Base-by-base conservation (phyloP, 2,329 filamentous ascomycete genomes). In the Fusarium chaquense region DNA sequence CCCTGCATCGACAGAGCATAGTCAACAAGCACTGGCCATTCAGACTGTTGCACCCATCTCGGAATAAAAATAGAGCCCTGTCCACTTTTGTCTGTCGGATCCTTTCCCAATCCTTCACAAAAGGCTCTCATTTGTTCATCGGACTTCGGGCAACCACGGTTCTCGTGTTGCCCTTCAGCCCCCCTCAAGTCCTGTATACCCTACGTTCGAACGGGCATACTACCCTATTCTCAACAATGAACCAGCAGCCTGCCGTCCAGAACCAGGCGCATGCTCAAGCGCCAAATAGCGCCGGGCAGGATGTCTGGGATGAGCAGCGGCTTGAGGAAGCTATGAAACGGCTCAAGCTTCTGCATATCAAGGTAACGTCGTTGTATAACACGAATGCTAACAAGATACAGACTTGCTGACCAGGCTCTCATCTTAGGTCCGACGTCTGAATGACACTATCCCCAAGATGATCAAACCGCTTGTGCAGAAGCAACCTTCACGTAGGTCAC, bases 311-410 rank as follows among this genome's bases (percentile, higher is more conserved):
- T 49, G 85, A 88, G 75, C 80, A 82, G 57, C 82, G 82, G 61
- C 79, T 88, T 9, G 81, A 84, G 62, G 79, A 82, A 62, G 83
- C 82, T 26, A 80, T 88, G 71, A 78, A 84, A 71, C 81, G 83
- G 35, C 80, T 89, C 54, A 85, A 86, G 70, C 78, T 85, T 47
- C 77, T 88, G n/a, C 85, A 88, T 71, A 79, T 86, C 71, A 84
- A 86, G 81, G 86, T 84, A 82, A 49, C 36, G 26, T 35, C 54
- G 43, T 56, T 51, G 58, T 52, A 36, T 40, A 46, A 66, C 33
- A 33, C 22, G 44, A 61, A 45, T 41, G 49, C 26, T 12, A 28
- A 54, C 16, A 32, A 55, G 71, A 74, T 54, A 57, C 52, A 57
- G 44, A 26, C 41, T 47, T 65, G 57, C 66, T 77, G 43, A 78